Evolutionary conservation across 1,284 basidiomycete species (phyloP).

Genomic region (Grifola frondosa): DNA sequence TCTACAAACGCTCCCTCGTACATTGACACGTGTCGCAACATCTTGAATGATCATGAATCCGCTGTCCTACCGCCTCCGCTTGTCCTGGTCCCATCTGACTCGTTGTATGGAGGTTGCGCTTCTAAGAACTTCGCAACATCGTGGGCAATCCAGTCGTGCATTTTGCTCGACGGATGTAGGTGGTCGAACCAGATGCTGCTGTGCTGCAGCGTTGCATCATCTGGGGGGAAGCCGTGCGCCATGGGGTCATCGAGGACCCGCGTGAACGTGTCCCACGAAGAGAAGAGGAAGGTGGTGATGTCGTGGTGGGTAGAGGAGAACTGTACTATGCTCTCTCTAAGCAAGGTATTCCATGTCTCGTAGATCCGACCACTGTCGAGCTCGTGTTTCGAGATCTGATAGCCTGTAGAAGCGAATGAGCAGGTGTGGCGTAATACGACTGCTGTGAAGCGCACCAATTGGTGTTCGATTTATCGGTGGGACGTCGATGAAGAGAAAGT

Average conservation of each 20-base stretch:
- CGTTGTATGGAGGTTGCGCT: slow-evolving; percentile 10
- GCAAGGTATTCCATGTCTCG: slow-evolving; percentile 45
- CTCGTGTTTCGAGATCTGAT: slow-evolving; percentile 1
- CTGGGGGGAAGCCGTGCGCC: slow-evolving; percentile 42
- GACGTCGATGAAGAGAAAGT: slow-evolving; percentile 63
- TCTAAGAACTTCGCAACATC: slow-evolving; percentile 25
- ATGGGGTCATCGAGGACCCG: slow-evolving; percentile 45
- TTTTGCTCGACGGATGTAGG: slow-evolving; percentile 28
- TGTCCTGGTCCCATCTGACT: not conserved
- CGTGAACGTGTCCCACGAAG: slow-evolving; percentile 47
- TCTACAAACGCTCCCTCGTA: not conserved
- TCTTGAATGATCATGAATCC: not conserved
- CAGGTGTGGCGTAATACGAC: not conserved
- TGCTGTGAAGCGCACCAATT: slow-evolving; percentile 39
- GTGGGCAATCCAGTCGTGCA: slow-evolving; percentile 30
- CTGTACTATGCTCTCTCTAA: slow-evolving; percentile 30
- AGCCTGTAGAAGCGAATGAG: not conserved
- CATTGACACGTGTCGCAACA: too few relatives aligned
- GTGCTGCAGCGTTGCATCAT: slow-evolving; percentile 23
- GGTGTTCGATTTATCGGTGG: slow-evolving; percentile 57
- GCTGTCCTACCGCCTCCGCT: not conserved
- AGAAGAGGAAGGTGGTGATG: slow-evolving; percentile 48
- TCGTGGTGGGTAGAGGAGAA: slow-evolving; percentile 45
- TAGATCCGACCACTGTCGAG: slow-evolving; percentile 16
- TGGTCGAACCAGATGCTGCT: slow-evolving; percentile 54